phyloP scores from a whole-genome alignment of 164 flowering plant species.

The Houttuynia cordata region DNA sequence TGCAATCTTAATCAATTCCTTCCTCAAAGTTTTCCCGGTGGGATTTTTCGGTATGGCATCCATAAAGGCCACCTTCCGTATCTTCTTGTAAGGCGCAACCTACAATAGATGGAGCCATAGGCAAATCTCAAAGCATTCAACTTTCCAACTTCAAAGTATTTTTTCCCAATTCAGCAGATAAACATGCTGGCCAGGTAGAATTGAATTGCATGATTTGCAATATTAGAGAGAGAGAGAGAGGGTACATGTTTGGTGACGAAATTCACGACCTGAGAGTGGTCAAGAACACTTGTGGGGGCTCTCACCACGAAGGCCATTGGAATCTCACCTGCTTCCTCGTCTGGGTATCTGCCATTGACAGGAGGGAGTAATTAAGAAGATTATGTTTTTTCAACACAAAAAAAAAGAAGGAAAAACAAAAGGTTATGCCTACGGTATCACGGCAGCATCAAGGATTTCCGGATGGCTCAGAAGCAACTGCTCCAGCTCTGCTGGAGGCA shows the following conservation, averaged over 20 bases:
- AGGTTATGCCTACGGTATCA: slow-evolving; percentile 47
- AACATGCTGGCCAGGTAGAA: too few species aligned
- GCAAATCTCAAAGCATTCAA: not conserved
- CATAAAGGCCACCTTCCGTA: slow-evolving; percentile 3
- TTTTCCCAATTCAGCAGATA: not conserved
- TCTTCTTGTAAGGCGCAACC: slow-evolving; percentile 9
- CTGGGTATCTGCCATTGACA: slow-evolving; percentile 15
- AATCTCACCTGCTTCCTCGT: slow-evolving; percentile 28
- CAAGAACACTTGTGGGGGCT: slow-evolving; percentile 14
- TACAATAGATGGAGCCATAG: not conserved
- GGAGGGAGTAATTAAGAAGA: too few species aligned
- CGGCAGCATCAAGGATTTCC: slow-evolving; percentile 74
- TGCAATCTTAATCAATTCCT: not conserved
- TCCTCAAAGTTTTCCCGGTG: slow-evolving; percentile 5
- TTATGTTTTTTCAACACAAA: not conserved
- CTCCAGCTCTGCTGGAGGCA: slow-evolving; percentile 87
- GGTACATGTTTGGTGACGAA: slow-evolving; percentile 23
- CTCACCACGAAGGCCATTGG: slow-evolving; percentile 32
- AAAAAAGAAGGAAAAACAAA: not conserved
- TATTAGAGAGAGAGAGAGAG: not conserved
- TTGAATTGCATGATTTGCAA: too few species aligned
- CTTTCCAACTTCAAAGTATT: not conserved
- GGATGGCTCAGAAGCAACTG: slow-evolving; percentile 57
- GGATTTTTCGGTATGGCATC: slow-evolving; percentile 1
- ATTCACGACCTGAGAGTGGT: slow-evolving; percentile 15